Conservation (phyloP, 495 filamentous ascomycete species). For the Penicillium angulare region DNA sequence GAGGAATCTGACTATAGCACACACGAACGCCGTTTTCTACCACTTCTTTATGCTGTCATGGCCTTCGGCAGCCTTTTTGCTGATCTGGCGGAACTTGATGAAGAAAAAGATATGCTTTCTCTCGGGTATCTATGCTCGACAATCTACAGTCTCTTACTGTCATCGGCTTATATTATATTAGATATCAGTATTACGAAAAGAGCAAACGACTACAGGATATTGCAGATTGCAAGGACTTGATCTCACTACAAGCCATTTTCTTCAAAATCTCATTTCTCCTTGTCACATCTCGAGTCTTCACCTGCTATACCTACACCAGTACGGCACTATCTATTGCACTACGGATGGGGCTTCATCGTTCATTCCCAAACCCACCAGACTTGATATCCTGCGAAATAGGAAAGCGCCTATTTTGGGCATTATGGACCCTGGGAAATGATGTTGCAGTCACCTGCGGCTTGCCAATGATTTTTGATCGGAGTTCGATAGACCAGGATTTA, state of each 20-base stretch:
- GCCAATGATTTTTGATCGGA: neutral
- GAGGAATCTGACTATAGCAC: neutral
- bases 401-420: neutral
- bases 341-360: neutral
- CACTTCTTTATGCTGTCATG: neutral
- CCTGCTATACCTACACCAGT: neutral
- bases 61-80: neutral
- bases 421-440: neutral
- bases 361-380: neutral
- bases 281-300: neutral
- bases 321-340: neutral
- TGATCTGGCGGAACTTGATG: neutral
- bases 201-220: neutral
- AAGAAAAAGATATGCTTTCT: neutral
- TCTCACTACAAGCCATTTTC: neutral
- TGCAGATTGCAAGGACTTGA: neutral
- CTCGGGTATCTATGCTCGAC: neutral
- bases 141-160: neutral
- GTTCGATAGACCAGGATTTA: neutral
- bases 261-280: neutral
- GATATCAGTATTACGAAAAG: neutral
- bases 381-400: neutral
- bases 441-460: neutral
- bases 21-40: neutral
- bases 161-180: neutral